Percentiles rank a stretch among this genome's conserved stretches.
phyloP scores from a whole-genome alignment of 2,329 filamentous ascomycete species.

The Xylaria hypoxylon region DNA sequence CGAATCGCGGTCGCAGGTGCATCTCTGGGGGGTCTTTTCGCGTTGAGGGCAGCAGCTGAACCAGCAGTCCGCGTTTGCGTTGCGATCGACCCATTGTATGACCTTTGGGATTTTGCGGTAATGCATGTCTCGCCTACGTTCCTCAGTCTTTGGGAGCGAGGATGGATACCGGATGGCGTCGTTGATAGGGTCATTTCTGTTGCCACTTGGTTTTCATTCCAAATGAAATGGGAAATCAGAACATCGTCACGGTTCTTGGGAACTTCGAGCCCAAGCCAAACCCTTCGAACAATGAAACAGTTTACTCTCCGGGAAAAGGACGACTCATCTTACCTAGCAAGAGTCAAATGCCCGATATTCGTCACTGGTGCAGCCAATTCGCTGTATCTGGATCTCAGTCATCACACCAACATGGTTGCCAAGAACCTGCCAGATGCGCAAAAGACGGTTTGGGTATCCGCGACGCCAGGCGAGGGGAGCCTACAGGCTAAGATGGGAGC shows the following conservation, averaged over 20 bases:
- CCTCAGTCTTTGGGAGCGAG: neutral
- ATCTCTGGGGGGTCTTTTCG: slow-evolving; percentile 60
- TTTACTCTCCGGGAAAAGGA: neutral
- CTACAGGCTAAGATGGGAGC: slow-evolving; percentile 1
- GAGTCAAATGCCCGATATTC: neutral
- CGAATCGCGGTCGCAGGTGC: slow-evolving; percentile 54
- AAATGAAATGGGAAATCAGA: neutral
- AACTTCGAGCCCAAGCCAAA: neutral
- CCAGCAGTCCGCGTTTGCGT: slow-evolving; percentile 59
- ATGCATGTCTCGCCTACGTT: neutral
- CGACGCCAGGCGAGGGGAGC: neutral
- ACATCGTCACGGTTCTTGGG: neutral
- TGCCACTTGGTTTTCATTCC: neutral
- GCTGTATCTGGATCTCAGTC: neutral
- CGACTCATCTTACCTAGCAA: neutral
- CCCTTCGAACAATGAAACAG: neutral
- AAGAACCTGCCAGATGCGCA: neutral
- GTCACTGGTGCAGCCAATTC: neutral
- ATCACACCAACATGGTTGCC: neutral
- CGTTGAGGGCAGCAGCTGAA: slow-evolving; percentile 57
- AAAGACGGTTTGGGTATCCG: neutral
- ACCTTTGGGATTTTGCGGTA: neutral
- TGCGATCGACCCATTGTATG: neutral
- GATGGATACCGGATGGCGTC: neutral
- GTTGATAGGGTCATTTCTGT: neutral